Base-by-base conservation (phyloP, 73 alveolate species). In the Paramecium caudatum region DNA sequence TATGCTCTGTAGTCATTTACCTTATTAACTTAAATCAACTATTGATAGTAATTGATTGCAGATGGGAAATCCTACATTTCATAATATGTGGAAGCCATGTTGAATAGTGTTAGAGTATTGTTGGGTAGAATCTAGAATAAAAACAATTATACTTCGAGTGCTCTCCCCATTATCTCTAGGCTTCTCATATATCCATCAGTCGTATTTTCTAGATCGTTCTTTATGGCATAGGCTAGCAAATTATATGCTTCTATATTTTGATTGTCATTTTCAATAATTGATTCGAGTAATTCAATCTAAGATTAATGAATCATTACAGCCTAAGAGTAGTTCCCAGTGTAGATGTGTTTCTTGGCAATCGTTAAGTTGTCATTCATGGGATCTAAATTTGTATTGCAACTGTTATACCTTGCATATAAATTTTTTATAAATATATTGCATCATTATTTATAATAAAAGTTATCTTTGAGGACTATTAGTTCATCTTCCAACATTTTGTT, bases 181-280 rank as follows among this genome's bases (percentile, higher is more conserved):
- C 55, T 37, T 2, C 88, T 4, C 43, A 41, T 43, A 74, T 41
- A 74, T 36, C 48, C 88, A 74, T 74, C 88, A 39, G 88, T 74
- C 2, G 88, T 74, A 23, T 74, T 74, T 45, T 74, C 88, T 74
- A 74, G 32, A 39, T 74, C 88, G 16, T 43, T 74, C 23, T 74
- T 74, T 3, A 74, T 43, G 19, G 88, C 88, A 74, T 74, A 74
- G n/a, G 88, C 88, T 13, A 74, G 43, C 32, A 74, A 45, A 27
- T 74, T 74, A 45, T 74, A 43, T 19, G 69, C 88, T 43, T 74
- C 88, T 5, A 74, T 55, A 43, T 55, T 55, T 55, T 55, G 30
- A 55, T 55, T 55, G 46, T 55, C 80, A 55, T 55, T 55, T 55
- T 55, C 80, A 23, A 55, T 55, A 5, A 55, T 55, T 55, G 80